Evolutionary conservation across 768 basidiomycete genomes (phyloP).

Genomic region (Termitomyces sp.): DNA sequence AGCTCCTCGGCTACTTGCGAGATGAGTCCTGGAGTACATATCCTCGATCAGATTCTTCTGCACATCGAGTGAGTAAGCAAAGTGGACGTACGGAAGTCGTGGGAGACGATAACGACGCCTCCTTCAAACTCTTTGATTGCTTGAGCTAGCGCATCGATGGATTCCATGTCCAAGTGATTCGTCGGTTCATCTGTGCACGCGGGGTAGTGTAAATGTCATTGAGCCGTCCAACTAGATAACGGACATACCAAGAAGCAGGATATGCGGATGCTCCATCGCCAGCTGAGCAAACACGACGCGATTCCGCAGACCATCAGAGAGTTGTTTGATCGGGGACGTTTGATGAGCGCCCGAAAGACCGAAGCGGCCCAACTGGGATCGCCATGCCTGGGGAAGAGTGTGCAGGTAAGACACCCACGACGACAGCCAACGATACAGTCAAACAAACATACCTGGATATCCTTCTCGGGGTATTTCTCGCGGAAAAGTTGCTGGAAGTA

Average conservation of each 20-base stretch:
- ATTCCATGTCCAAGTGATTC: conserved; percentile 97
- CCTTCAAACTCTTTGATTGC: conserved; percentile 98
- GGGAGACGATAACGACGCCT: conserved; percentile 98
- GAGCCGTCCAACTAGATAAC: conserved; percentile 11
- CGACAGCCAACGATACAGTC: not conserved
- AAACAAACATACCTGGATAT: conserved; percentile 58
- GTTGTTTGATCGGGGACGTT: conserved; percentile 87
- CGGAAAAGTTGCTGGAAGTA: conserved; percentile 84
- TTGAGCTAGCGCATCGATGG: conserved; percentile 91
- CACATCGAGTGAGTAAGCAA: no score
- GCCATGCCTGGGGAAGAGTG: conserved; percentile 64
- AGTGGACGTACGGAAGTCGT: conserved; percentile 82
- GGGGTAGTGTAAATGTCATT: not conserved
- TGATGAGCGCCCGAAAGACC: conserved; percentile 94
- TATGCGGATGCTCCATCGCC: conserved; percentile 96
- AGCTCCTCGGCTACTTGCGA: conserved; percentile 97
- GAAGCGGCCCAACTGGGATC: conserved; percentile 92
- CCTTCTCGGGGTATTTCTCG: conserved; percentile 91
- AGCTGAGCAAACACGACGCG: conserved; percentile 96
- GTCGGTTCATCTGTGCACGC: conserved; percentile 79
- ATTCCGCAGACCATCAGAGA: conserved; percentile 95
- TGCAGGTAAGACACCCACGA: not conserved
- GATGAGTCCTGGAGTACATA: conserved; percentile 75
- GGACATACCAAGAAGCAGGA: conserved; percentile 80
- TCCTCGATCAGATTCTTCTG: not conserved